Conservation (phyloP, 163 green algal species). For the Chlorella variabilis region DNA sequence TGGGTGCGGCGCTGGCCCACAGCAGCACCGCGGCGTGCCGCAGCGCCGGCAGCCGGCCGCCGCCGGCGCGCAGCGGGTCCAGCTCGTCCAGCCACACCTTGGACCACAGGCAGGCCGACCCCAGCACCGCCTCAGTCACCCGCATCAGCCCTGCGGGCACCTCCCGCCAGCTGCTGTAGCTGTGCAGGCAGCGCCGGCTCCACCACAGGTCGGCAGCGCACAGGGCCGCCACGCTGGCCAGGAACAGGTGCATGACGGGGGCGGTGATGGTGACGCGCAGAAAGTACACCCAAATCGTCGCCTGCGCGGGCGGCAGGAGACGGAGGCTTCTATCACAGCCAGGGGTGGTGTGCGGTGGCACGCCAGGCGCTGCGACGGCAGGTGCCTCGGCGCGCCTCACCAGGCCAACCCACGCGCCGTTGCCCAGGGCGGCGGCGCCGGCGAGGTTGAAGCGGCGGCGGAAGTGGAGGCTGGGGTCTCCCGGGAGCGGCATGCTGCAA, state of each 20-base stretch:
- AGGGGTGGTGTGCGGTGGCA: not conserved
- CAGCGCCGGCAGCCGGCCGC: not conserved
- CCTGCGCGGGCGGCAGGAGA: no score
- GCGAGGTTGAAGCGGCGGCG: not conserved
- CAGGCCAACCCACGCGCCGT: not conserved
- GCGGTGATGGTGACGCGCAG: not conserved
- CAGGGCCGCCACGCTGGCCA: not conserved
- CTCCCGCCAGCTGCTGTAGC: not conserved
- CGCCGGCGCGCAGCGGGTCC: not conserved
- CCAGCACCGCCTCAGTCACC: not conserved
- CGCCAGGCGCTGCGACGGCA: no score
- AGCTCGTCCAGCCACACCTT: not conserved
- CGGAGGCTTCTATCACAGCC: not conserved
- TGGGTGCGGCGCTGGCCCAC: not conserved
- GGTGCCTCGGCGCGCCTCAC: not conserved
- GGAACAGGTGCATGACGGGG: not conserved
- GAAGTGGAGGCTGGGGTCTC: not conserved
- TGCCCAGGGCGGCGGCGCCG: not conserved
- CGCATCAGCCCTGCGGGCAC: not conserved
- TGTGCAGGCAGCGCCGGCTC: not conserved
- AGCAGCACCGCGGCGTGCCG: not conserved
- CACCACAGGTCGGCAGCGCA: not conserved
- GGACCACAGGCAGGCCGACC: not conserved
- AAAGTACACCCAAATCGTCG: not conserved
- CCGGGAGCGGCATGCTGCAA: no score